Conservation (phyloP, 2,329 filamentous ascomycete genomes). For the Colletotrichum sp. region DNA sequence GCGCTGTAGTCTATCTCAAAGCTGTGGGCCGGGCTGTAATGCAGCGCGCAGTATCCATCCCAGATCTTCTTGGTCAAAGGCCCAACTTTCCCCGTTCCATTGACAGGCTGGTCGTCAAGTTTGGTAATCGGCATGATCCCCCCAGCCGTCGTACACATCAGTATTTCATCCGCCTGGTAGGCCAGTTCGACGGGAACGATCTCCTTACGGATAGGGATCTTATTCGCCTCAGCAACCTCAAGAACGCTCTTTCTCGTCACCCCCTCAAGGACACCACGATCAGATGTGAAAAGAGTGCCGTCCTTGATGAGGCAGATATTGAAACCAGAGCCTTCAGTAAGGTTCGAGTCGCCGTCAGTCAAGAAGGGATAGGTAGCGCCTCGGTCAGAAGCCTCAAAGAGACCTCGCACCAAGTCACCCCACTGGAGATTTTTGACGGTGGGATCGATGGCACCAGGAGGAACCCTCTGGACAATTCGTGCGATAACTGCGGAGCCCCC, state of each 20-base stretch:
- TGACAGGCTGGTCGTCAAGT: constrained; percentile 45
- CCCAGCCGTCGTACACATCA: constrained; percentile 59
- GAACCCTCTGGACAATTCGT: constrained; percentile 46
- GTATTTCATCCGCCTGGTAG: constrained; percentile 51
- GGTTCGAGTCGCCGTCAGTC: constrained; percentile 51
- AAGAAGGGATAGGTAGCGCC: constrained; percentile 52
- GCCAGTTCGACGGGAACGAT: constrained; percentile 43
- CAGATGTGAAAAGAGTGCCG: constrained; percentile 46
- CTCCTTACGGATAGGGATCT: constrained; percentile 40
- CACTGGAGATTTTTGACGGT: constrained; percentile 57
- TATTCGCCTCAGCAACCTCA: constrained; percentile 40
- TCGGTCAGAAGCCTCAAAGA: constrained; percentile 52
- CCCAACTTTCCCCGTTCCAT: constrained; percentile 44
- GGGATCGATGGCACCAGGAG: constrained; percentile 52
- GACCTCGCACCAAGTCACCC: constrained; percentile 49
- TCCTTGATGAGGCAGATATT: constrained; percentile 52
- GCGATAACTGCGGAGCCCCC: constrained; percentile 48
- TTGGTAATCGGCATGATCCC: constrained; percentile 56
- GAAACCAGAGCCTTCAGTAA: constrained; percentile 55
- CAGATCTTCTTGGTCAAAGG: constrained; percentile 51
- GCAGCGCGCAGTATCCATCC: constrained; percentile 55
- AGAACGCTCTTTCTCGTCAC: constrained; percentile 53
- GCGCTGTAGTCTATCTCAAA: constrained; percentile 33
- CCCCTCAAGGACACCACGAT: constrained; percentile 52
- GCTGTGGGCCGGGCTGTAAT: constrained; percentile 41